phyloP scores from a whole-genome alignment of 129 eudicot species.

The Helianthus tuberosus region DNA sequence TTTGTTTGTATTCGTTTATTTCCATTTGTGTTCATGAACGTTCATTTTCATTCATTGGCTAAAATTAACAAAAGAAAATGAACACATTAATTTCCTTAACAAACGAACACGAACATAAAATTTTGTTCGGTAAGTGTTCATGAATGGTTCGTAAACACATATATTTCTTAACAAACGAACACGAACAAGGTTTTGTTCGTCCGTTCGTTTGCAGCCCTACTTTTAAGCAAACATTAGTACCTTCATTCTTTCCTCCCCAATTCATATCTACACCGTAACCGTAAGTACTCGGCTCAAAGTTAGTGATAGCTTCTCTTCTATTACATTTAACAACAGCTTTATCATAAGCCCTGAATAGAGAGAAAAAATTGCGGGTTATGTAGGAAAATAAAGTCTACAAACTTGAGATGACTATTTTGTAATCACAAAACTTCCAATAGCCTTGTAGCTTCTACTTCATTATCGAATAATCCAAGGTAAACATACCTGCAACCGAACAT shows the following conservation, averaged over 20 bases:
- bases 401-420: conserved; percentile 8
- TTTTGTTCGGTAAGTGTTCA: too few species aligned
- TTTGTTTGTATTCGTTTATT: too few species aligned
- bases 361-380: conserved; percentile 32
- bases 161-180: too few species aligned
- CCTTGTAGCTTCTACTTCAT: conserved; percentile 87
- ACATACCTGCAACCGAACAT: conserved; percentile 82
- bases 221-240: conserved; percentile 30
- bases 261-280: conserved; percentile 34
- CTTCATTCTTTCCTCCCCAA: conserved; percentile 43
- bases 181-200: too few species aligned
- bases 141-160: too few species aligned
- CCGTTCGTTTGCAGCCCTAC: too few species aligned
- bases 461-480: conserved; percentile 83
- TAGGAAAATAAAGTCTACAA: conserved; percentile 22
- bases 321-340: conserved; percentile 65
- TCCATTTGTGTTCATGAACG: too few species aligned
- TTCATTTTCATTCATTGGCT: too few species aligned
- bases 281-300: conserved; percentile 59
- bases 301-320: conserved; percentile 70
- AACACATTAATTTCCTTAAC: too few species aligned
- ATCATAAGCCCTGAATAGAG: conserved; percentile 71
- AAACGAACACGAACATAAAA: too few species aligned
- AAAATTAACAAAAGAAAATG: too few species aligned
- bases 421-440: conserved; percentile 36